These are phyloP conservation scores for Middelhovenomyces tepae DNA, from an alignment of 805 yeast genomes.

Conservation along the genomic window DNA sequence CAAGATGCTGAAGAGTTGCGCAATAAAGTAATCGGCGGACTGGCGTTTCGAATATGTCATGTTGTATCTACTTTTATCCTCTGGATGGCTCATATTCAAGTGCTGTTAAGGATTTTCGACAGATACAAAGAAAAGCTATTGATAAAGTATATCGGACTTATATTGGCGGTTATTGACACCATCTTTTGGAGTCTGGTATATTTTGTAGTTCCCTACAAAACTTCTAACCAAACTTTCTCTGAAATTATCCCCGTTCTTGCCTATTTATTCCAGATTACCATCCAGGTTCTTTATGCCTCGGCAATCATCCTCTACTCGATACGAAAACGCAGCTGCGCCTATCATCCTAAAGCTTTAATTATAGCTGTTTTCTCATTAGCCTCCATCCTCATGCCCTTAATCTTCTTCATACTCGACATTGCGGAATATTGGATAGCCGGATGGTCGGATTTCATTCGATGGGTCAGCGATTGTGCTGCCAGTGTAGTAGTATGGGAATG, in stretches of 20 bases:
- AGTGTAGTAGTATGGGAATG: conserved; percentile 59
- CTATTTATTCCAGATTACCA: conserved; percentile 24
- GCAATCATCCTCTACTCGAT: conserved; percentile 32
- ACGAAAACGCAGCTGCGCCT: conserved; percentile 37
- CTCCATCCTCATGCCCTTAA: conserved; percentile 31
- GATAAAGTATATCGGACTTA: conserved; percentile 27
- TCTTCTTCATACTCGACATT: conserved; percentile 31
- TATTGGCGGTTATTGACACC: conserved; percentile 25
- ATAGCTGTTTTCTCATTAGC: conserved; percentile 39
- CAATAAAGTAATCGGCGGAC: conserved; percentile 30
- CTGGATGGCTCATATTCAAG: conserved; percentile 48
- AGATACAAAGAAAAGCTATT: conserved; percentile 26
- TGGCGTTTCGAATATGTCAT: conserved; percentile 32
- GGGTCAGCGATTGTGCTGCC: conserved; percentile 41
- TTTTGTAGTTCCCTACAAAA: conserved; percentile 10
- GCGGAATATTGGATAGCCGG: conserved; percentile 34
- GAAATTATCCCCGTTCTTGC: conserved; percentile 26
- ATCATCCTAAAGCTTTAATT: conserved; percentile 38
- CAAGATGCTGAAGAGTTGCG: conserved; percentile 43
- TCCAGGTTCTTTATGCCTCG: conserved; percentile 27
- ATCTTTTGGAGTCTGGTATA: conserved; percentile 21
- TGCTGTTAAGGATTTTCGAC: conserved; percentile 34
- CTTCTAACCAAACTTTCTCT: conserved; percentile 23
- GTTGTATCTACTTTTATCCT: conserved; percentile 37
- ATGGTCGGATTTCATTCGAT: conserved; percentile 41